Base-by-base conservation (phyloP, 1,139 yeast species). In the Saccharomyces pastorianus region DNA sequence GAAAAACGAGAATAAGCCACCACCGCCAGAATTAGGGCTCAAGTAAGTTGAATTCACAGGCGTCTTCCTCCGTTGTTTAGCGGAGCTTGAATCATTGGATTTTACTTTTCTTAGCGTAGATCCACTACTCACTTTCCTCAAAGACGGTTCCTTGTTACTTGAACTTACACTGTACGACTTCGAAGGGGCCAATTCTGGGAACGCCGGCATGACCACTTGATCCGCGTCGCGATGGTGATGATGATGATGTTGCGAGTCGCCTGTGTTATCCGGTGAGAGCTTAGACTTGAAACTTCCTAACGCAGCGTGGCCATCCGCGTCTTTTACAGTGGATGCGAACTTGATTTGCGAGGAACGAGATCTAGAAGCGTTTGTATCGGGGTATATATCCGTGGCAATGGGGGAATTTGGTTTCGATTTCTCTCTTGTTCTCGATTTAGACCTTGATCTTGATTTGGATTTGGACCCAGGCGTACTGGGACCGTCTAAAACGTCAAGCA, bases 271-370 rank as follows among this genome's bases (percentile, higher is more conserved):
- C 7, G 13, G 25, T 7, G 25, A 38, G 11, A 17, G 25, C 6
- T 8, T 38, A 9, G 44, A 38, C 6, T 38, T 38, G 13, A 56
- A 14, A 25, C 52, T 55, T 3, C 61, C 61, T 29, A 58, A 34
- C 3, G 61, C 60, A 41, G 55, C 53, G 14, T 52, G 38, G 7
- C 61, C 64, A 47, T 60, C 62, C n/a, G 27, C 52, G 14, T 56
- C 47, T 25, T 57, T 56, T 11, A 60, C 63, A 13, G 53, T 51
- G 3, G 64, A 52, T 3, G 62, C 64, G 47, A 62, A 62, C 49
- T 62, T 59, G 14, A 61, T 61, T 47, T 56, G 61, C n/a, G 59
- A 51, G 4, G 56, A 41, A 11, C 56, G 61, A 29, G 56, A 56
- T 17, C 51, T 55, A 17, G 50, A 38, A 4, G 23, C 25, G 13